Percentiles rank a stretch among this genome's conserved stretches.
phyloP scores from a whole-genome alignment of 75 land plant species.

The Sequoiadendron giganteum region DNA sequence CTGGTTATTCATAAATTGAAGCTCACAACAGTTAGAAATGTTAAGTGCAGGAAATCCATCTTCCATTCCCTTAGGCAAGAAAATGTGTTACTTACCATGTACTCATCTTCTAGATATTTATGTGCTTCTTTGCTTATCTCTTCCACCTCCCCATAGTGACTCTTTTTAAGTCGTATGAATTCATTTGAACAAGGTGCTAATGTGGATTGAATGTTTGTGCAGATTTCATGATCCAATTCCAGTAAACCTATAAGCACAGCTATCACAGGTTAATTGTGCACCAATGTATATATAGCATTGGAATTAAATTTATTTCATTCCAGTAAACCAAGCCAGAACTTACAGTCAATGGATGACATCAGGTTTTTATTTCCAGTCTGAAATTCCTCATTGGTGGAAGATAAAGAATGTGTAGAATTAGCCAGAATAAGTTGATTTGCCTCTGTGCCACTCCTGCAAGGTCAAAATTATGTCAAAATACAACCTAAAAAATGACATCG shows the following conservation, averaged over 20 bases:
- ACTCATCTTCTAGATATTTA: conserved; percentile 53
- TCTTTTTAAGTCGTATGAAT: conserved; percentile 50
- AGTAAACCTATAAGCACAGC: conserved; percentile 34
- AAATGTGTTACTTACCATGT: conserved; percentile 37
- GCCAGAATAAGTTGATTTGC: conserved; percentile 51
- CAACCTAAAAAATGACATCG: neutral
- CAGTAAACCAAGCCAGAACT: conserved; percentile 15
- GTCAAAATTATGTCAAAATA: neutral
- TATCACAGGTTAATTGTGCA: neutral
- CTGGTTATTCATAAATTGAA: conserved; percentile 30
- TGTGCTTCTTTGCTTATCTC: conserved; percentile 58
- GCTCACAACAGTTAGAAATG: neutral
- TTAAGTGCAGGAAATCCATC: neutral
- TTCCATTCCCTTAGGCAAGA: neutral
- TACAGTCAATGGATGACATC: conserved; percentile 64
- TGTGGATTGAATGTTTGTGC: conserved; percentile 54
- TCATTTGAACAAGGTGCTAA: conserved; percentile 55
- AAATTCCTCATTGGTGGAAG: conserved; percentile 53
- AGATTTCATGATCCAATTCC: conserved; percentile 62
- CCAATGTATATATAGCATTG: neutral
- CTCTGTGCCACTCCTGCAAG: conserved; percentile 60
- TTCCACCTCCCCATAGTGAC: conserved; percentile 56
- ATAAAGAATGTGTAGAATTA: conserved; percentile 46
- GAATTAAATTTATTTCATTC: neutral
- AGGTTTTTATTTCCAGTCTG: conserved; percentile 49